Base-by-base conservation (phyloP, 257 asterid genomes). In the Plectranthus barbatus region DNA sequence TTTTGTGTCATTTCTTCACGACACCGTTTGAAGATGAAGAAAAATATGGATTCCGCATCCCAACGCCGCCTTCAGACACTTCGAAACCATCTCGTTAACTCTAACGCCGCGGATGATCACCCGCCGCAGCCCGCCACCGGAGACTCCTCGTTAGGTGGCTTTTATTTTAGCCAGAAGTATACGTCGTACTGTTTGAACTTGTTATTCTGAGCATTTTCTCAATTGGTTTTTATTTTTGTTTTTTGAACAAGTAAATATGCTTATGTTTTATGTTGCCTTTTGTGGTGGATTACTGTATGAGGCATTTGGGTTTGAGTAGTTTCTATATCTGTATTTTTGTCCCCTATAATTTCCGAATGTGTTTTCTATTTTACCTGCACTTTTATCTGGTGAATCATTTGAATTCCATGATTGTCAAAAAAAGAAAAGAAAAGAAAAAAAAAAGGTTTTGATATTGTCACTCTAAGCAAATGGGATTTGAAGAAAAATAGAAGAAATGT, bases 61-160 rank as follows among this genome's bases (percentile, higher is more conserved):
- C 74, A 79, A 56, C 81, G 81, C 13, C 84, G 88, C 39, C 72
- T 84, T 51, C 74, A 65, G 20, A 60, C 62, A 11, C 44, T 81
- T 57, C 59, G 40, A 37, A 75, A 65, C 44, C 91, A 84, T 56
- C 70, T 84, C 45, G 45, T 56, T 19, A 24, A 15, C 42, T 56
- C 57, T 20, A 55, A 75, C 70, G n/a, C 74, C 72, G 37, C 63
- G 62, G 60, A 10, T 9, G 63, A 55, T 49, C 76, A 59, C 70
- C 52, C 37, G 8, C 64, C 41, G 9, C 76, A 48, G 23, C 60
- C 74, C 36, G 40, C 81, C 59, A 58, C 76, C 76, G 84, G 74
- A 4, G 81, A 79, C 47, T 81, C 77, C 51, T 53, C 56, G 58
- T 34, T 66, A 9, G 85, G 87, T 79, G 52, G 2, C 11, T 9